Base-by-base conservation (phyloP, 2,329 filamentous ascomycete genomes). In the Ascochyta fabae region DNA sequence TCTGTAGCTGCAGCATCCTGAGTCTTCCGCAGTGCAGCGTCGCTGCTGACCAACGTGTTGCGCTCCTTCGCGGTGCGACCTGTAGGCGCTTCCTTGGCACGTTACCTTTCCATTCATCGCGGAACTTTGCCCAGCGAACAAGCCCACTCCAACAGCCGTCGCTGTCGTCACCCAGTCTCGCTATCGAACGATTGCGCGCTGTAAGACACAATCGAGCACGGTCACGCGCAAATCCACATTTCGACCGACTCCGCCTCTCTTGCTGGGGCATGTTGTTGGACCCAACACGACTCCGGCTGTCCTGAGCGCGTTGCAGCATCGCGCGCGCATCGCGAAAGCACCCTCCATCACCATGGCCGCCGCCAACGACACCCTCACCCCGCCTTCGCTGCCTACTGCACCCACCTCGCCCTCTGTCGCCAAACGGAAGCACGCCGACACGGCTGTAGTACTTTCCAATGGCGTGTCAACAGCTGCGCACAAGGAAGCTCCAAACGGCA, bases 401-500 rank as follows among this genome's bases (percentile, higher is more conserved):
- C 44, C 59, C 26, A 44, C 65, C 47, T 75, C 72, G 53, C 72
- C 70, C 7, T 65, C 70, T 15, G 36, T 63, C 36, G 69, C 73
- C 56, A 82, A 82, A 66, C 78, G 80, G 41, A 82, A 81, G 71
- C 79, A 78, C 54, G 75, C 74, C 35, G 70, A 73, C 33, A 73
- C 71, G 44, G 64, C 66, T 42, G 58, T 67, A 33, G 60, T 65
- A 53, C 54, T 64, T 39, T 51, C 65, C 59, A 68, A 73, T 54
- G 70, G 69, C 68, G 67, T 68, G 61, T 66, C 69, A 35, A 34
- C 58, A 46, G 49, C 65, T 52, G 66, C 60, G 56, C 49, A 58
- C 45, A 58, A 43, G 38, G 51, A 61, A 53, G 26, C 54, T 19
- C 59, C 56, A 12, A 62, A 60, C 33, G 56, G 56, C 3, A 50